A percentile compares a stretch with the other conserved stretches of the same genome.
Conservation (phyloP, 2,329 filamentous ascomycete species). For the Davidsoniella eucalypti region DNA sequence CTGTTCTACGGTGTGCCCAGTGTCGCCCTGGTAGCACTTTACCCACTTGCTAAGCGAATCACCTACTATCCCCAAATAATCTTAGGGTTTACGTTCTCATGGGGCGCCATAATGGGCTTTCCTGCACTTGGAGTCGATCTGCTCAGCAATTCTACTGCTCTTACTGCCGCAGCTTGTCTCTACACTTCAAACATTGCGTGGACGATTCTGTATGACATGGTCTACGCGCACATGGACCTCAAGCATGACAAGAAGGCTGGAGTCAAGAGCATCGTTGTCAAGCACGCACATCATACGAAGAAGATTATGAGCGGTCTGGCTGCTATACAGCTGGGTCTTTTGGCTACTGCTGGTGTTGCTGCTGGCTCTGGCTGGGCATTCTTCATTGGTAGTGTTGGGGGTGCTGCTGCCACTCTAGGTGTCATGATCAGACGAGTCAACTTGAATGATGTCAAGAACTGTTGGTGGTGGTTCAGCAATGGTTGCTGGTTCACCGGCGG, state of each 20-base stretch:
- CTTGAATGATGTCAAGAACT: conserved; percentile 47
- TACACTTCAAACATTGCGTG: conserved; percentile 70
- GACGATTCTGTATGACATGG: conserved; percentile 84
- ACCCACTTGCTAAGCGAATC: conserved; percentile 71
- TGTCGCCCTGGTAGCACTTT: conserved; percentile 54
- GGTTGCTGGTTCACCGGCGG: conserved; percentile 54
- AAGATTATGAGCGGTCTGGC: conserved; percentile 55
- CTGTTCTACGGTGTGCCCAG: conserved; percentile 66
- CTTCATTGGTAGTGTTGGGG: conserved; percentile 50
- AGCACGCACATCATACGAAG: conserved; percentile 64
- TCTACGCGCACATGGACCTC: conserved; percentile 86
- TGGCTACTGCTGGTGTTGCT: conserved; percentile 52
- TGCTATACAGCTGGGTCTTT: conserved; percentile 48
- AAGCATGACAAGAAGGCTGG: conserved; percentile 72
- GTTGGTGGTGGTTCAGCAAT: conserved; percentile 65
- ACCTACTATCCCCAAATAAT: conserved; percentile 79
- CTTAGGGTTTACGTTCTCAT: conserved; percentile 71
- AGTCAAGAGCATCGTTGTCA: conserved; percentile 75
- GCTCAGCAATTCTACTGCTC: conserved; percentile 43
- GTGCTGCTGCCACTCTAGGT: conserved; percentile 41
- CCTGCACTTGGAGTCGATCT: conserved; percentile 66
- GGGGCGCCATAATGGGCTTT: conserved; percentile 79
- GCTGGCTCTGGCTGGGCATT: conserved; percentile 53
- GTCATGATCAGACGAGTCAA: conserved; percentile 53
- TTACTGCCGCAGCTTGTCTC: conserved; percentile 49